Evolutionary conservation across 106 monocot species (phyloP), one percentile per base, ranked within the genome.

Genomic region (Dendrobium huoshanense): DNA sequence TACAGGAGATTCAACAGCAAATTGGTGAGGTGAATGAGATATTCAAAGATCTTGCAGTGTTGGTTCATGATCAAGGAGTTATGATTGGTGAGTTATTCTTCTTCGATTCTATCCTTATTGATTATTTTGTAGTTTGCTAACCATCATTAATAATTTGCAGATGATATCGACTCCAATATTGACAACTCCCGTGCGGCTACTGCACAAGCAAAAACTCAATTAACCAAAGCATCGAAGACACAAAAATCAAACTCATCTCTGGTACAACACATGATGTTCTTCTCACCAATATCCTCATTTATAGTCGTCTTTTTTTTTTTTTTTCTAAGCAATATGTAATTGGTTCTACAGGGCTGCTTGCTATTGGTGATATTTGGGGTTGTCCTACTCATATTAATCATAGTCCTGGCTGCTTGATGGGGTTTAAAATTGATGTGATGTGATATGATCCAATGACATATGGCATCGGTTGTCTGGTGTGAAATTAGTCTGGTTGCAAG

Each of bases 1-100:
- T 98, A 79, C 87, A 91, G 83, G 97, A 98, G 80, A 92, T 98
- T 75, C 94, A 98, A 55, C 84, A 91, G 49, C 97, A 98, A 79
- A 98, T 98, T 80, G 92, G 94, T 73, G 94, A 98, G 75, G 94
- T 98, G 18, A 89, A 98, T 80, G 97, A 92, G 79, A 92, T 94
- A 4, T 98, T 98, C 58, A 98, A 92, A 65, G 94, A 98, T 58
- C 94, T 98, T 29, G 94, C 92, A 73, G 88, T 91, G 17, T 81
- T 94, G 51, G 97, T 94, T 49, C 87, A 98, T 86, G 87, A 89
- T 40, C 97, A 98, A 89, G 94, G 97, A 79, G 78, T 81, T 79
- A 80, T 91, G 83, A 94, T 98, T 31, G 97, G 97, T 92, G 85
- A 83, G 82, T 51, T 77, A 54, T 70, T 70, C 11, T 70, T 10